Evolutionary conservation across 2,329 filamentous ascomycete species (phyloP), one percentile per base, ranked within the genome.

Genomic region (Eutypa lata): DNA sequence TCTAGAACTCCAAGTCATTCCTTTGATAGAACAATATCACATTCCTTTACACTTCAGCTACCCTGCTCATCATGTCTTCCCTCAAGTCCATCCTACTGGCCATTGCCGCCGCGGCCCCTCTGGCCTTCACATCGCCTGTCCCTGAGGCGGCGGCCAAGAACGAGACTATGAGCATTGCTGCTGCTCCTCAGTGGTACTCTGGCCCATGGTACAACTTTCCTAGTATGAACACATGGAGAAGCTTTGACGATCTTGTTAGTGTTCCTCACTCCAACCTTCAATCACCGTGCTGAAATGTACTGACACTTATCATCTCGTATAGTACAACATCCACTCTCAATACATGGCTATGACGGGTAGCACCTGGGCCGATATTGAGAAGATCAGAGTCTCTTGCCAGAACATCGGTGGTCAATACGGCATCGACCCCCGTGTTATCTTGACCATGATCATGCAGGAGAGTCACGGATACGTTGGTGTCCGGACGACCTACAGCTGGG

Each of bases 371-470:
- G 49, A 50, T 19, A 43, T 35, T 18, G 40, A 18, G 3, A 24
- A 31, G 22, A 28, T 50, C 22, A 35, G 18, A 21, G 19, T 33
- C 21, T 14, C 5, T 45, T 11, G 14, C 13, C 22, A 45, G 16
- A 1, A 21, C 21, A 21, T 21, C 42, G 42, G 14, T 13, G 22
- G 13, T 13, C 13, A 38, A n/a, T n/a, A 7, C 14, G 42, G 42
- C 7, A 21, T 45, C 22, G 42, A 45, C 14, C 11, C 11, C 5
- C 42, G 70, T n/a, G 65, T 73, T 44, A 69, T 73, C 56, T 64
- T 74, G 47, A 64, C 60, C 48, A 71, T 74, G 55, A 72, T 74
- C 55, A 73, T 74, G 69, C 69, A 74, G 61, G 72, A 74, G 62
- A 71, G 65, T 55, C 65, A 63, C 49, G 72, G 71, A 28, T 65